Conservation (phyloP, 371 early-diverging fungal species). For the Gilbertella persicaria region DNA sequence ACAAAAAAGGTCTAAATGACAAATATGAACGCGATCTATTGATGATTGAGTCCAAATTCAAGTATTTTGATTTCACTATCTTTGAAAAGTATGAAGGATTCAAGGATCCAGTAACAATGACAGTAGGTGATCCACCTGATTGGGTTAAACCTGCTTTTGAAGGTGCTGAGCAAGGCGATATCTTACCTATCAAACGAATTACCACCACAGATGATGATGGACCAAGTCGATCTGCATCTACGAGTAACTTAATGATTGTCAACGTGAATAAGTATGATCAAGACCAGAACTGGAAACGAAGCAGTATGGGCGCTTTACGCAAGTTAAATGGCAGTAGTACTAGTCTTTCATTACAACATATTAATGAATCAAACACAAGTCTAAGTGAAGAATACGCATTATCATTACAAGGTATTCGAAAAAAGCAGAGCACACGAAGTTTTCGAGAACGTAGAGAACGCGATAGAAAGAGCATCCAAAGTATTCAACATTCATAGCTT, state of each 20-base stretch:
- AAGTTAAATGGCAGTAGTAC: slow-evolving; percentile 8
- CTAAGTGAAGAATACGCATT: slow-evolving; percentile 51
- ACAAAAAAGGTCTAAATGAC: slow-evolving; percentile 5
- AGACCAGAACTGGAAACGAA: slow-evolving; percentile 20
- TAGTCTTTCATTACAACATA: background rate
- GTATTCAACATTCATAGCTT: background rate
- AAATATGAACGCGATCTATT: slow-evolving; percentile 43
- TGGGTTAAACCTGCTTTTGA: slow-evolving; percentile 70
- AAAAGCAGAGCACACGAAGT: slow-evolving; percentile 50
- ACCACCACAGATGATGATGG: slow-evolving; percentile 15
- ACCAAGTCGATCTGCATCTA: slow-evolving; percentile 34
- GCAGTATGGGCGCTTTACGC: slow-evolving; percentile 23
- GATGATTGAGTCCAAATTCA: slow-evolving; percentile 63
- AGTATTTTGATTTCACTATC: slow-evolving; percentile 65
- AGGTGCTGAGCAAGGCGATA: slow-evolving; percentile 52
- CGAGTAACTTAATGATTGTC: slow-evolving; percentile 5
- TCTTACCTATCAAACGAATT: slow-evolving; percentile 48
- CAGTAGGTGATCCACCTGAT: slow-evolving; percentile 70
- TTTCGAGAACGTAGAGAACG: slow-evolving; percentile 52
- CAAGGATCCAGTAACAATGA: slow-evolving; percentile 63
- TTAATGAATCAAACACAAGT: slow-evolving; percentile 25
- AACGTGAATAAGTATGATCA: slow-evolving; percentile 18
- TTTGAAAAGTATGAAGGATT: slow-evolving; percentile 69
- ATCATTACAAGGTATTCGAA: slow-evolving; percentile 47
- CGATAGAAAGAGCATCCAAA: slow-evolving; percentile 42